phyloP scores from a whole-genome alignment of 2,329 filamentous ascomycete genomes.

The Dactylellina sp. region DNA sequence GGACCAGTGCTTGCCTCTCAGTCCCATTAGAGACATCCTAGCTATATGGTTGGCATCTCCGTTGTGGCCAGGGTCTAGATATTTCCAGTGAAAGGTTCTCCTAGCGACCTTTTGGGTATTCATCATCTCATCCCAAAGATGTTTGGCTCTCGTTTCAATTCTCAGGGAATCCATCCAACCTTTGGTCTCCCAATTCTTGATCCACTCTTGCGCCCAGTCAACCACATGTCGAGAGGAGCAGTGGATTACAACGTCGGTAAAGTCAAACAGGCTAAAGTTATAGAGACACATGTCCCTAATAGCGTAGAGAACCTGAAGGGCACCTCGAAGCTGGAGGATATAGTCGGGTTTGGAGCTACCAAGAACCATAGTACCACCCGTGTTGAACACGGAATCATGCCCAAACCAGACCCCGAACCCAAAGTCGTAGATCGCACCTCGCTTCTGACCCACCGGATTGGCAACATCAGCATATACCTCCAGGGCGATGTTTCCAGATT shows the following conservation, averaged over 20 bases:
- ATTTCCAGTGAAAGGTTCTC: conserved; percentile 37
- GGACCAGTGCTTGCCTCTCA: conserved; percentile 2
- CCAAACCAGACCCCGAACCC: conserved; percentile 44
- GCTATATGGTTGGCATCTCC: conserved; percentile 23
- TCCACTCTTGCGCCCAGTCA: conserved; percentile 35
- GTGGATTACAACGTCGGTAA: conserved; percentile 42
- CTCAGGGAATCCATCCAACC: conserved; percentile 38
- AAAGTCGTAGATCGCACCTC: conserved; percentile 38
- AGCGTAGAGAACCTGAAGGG: conserved; percentile 31
- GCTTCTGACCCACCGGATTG: conserved; percentile 30
- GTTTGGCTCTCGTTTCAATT: conserved; percentile 31
- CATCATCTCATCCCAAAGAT: conserved; percentile 45
- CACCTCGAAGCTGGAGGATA: conserved; percentile 32
- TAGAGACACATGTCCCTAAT: conserved; percentile 32
- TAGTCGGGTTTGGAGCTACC: conserved; percentile 9
- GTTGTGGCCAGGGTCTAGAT: conserved; percentile 28
- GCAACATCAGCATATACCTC: conserved; percentile 46
- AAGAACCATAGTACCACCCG: conserved; percentile 31
- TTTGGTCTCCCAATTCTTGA: conserved; percentile 14
- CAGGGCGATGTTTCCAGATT: conserved; percentile 34
- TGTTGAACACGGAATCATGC: conserved; percentile 45
- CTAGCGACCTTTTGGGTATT: conserved; percentile 17
- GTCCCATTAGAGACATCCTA: conserved; percentile 12
- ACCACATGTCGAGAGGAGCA: conserved; percentile 37
- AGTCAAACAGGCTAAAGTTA: conserved; percentile 44